These are phyloP conservation scores for Phlebopus sp. DNA, from an alignment of 1,284 basidiomycete species.

Conservation along the genomic window DNA sequence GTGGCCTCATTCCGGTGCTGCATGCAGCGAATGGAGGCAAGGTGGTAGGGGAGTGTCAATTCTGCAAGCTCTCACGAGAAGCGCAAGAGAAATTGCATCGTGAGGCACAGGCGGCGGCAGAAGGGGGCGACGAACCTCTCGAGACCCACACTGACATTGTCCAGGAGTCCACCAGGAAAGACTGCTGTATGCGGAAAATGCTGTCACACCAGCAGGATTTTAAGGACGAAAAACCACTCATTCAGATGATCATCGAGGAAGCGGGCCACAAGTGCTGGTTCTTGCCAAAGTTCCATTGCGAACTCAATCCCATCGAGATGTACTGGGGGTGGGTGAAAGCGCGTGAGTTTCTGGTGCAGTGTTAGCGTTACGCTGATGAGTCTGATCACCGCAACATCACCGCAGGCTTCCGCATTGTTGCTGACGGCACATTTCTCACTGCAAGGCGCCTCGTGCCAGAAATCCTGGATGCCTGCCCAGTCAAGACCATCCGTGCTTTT, in stretches of 20 bases:
- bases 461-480: no score
- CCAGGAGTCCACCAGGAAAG: not conserved
- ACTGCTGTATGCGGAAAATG: slow-evolving; percentile 10
- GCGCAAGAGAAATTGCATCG: not conserved
- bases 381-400: no score
- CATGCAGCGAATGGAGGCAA: slow-evolving; percentile 1
- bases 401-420: no score
- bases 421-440: no score
- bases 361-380: no score
- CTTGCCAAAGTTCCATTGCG: slow-evolving; percentile 9
- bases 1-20: slow-evolving; percentile 7
- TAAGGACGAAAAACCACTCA: slow-evolving; percentile 7
- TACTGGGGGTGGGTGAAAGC: slow-evolving; percentile 18
- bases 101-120: not conserved
- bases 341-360: no score
- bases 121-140: not conserved
- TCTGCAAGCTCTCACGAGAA: slow-evolving; percentile 4
- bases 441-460: no score
- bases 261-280: slow-evolving; percentile 10
- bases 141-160: not conserved
- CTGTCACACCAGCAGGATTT: slow-evolving; percentile 8
- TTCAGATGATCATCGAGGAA: slow-evolving; percentile 4
- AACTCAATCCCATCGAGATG: slow-evolving; percentile 25
- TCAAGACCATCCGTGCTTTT: not conserved
- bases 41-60: slow-evolving; percentile 4